These are phyloP conservation scores for Debaryomyces castellii DNA, from an alignment of 805 yeast species.

Conservation along the genomic window DNA sequence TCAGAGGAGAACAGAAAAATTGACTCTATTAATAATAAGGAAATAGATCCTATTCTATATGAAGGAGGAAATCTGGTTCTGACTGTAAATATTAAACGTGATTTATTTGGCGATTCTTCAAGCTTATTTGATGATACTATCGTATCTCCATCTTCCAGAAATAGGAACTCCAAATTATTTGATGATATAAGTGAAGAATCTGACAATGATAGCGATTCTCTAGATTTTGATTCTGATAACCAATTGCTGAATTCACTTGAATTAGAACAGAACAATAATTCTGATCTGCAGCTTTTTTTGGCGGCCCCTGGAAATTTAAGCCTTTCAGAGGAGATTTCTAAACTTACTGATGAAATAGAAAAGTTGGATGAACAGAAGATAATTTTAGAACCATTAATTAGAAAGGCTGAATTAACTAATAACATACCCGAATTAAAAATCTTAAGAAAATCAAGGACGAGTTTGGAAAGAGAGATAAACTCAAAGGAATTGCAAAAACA, in stretches of 20 bases:
- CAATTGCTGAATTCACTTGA: conserved; percentile 14
- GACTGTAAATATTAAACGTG: conserved; percentile 11
- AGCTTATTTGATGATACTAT: conserved; percentile 30
- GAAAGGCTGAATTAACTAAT: conserved; percentile 84
- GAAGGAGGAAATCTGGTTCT: not conserved
- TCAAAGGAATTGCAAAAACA: conserved; percentile 73
- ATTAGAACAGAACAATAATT: conserved; percentile 9
- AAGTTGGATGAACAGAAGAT: conserved; percentile 59
- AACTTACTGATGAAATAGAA: conserved; percentile 56
- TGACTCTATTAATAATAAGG: not conserved
- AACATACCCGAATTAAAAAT: conserved; percentile 68
- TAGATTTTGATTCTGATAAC: conserved; percentile 22
- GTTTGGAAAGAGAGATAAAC: conserved; percentile 71
- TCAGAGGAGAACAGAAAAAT: conserved; percentile 1
- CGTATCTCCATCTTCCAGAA: conserved; percentile 1
- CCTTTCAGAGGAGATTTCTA: conserved; percentile 63
- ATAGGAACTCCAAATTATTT: conserved; percentile 28
- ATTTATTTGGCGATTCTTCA: conserved; percentile 24
- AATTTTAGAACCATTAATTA: conserved; percentile 64
- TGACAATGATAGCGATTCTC: conserved; percentile 32
- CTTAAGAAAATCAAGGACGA: conserved; percentile 62
- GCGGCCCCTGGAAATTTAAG: conserved; percentile 72
- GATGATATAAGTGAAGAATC: conserved; percentile 36
- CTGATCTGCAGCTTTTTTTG: conserved; percentile 38
- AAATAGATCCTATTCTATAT: not conserved